Percentiles rank a stretch among this genome's conserved stretches.
Evolutionary conservation across 164 flowering plant species (phyloP).

Genomic region (Macadamia tetraphylla): DNA sequence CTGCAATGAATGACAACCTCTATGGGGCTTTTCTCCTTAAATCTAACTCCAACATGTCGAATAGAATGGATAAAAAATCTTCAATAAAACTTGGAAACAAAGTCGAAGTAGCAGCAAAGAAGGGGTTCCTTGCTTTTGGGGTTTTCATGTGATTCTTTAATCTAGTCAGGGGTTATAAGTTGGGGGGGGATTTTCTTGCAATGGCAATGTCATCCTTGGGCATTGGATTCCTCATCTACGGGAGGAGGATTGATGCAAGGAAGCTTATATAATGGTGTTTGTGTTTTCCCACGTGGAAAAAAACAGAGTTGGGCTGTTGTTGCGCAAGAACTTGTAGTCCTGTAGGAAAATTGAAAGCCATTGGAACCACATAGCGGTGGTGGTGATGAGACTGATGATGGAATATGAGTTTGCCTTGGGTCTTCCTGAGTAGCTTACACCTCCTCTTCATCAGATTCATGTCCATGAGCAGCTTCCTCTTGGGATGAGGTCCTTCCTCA

Average conservation of each 20-base stretch:
- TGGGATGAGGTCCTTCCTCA: slow-evolving; percentile 40
- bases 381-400: slow-evolving; percentile 21
- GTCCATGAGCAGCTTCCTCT: slow-evolving; percentile 46
- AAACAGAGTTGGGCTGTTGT: slow-evolving; percentile 50
- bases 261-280: slow-evolving; percentile 25
- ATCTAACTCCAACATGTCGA: no score
- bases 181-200: no score
- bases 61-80: no score
- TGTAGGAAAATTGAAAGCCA: slow-evolving; percentile 17
- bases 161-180: no score
- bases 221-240: no score
- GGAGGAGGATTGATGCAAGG: slow-evolving; percentile 40
- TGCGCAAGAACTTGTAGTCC: slow-evolving; percentile 56
- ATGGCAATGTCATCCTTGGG: no score
- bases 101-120: no score
- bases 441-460: slow-evolving; percentile 48
- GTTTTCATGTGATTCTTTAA: no score
- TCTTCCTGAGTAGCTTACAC: slow-evolving; percentile 38
- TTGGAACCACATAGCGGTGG: slow-evolving; percentile 16
- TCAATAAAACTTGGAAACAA: no score
- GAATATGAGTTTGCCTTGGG: slow-evolving; percentile 20
- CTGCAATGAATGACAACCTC: no score
- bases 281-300: slow-evolving; percentile 37
- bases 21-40: no score
- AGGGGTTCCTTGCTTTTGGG: no score